These are phyloP conservation scores for Xylariaceae sp. DNA, from an alignment of 2,329 filamentous ascomycete genomes.

Conservation along the genomic window DNA sequence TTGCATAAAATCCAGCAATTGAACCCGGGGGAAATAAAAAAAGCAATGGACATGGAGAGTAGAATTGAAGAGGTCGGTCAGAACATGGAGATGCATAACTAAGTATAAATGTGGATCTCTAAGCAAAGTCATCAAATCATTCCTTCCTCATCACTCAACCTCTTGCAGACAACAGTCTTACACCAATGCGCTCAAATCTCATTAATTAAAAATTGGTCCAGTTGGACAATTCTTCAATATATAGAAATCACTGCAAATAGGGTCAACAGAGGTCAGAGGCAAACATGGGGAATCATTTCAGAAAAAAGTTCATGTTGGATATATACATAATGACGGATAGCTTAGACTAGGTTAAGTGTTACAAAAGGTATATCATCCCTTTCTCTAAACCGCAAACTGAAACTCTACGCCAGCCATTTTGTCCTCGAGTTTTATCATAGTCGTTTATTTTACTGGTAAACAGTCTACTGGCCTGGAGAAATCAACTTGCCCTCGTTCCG, in stretches of 20 bases:
- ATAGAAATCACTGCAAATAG: too few species aligned
- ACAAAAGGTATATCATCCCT: constrained; percentile 13
- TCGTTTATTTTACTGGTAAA: background rate
- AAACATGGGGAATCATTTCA: background rate
- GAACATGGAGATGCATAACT: background rate
- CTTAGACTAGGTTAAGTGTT: constrained; percentile 13
- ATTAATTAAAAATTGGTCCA: too few species aligned
- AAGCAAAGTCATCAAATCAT: too few species aligned
- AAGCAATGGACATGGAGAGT: too few species aligned
- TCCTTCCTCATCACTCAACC: background rate
- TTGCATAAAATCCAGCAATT: too few species aligned
- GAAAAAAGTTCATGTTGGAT: constrained; percentile 11
- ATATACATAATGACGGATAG: constrained; percentile 20
- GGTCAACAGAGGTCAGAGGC: constrained; percentile 6
- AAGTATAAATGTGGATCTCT: background rate
- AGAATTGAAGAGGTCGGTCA: background rate
- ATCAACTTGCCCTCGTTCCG: constrained; percentile 75
- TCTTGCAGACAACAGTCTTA: too few species aligned
- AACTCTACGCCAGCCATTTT: constrained; percentile 11
- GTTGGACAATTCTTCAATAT: too few species aligned
- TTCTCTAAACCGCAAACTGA: constrained; percentile 10
- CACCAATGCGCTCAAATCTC: too few species aligned
- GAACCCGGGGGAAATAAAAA: background rate
- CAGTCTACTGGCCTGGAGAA: constrained; percentile 76
- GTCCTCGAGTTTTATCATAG: constrained; percentile 8